Conservation (phyloP, 768 basidiomycete genomes). For the Russula emetica region DNA sequence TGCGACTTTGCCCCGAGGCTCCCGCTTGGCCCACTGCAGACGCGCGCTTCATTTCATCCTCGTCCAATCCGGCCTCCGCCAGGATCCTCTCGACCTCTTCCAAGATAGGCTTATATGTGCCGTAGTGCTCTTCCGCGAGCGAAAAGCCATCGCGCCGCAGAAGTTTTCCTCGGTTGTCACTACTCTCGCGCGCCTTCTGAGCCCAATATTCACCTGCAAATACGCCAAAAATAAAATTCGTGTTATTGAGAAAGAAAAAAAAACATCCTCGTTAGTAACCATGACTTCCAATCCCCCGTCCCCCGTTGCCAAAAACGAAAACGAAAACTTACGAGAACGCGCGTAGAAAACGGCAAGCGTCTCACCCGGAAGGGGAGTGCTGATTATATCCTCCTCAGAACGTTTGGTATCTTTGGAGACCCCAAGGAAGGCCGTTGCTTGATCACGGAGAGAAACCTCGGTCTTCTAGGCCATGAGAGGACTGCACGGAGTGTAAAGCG, state of each 20-base stretch:
- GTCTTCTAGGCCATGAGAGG: slow-evolving; percentile 23
- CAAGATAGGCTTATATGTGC: slow-evolving; percentile 77
- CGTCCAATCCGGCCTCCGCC: slow-evolving; percentile 78
- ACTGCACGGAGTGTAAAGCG: background rate
- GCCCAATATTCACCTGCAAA: slow-evolving; percentile 75
- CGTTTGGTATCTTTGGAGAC: slow-evolving; percentile 54
- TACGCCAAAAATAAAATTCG: background rate
- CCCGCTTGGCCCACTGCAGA: slow-evolving; percentile 39
- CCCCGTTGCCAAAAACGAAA: background rate
- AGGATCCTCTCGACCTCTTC: slow-evolving; percentile 80
- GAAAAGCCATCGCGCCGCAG: slow-evolving; percentile 74
- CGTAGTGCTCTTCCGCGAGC: slow-evolving; percentile 68
- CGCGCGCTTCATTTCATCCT: slow-evolving; percentile 69
- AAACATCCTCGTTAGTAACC: slow-evolving; percentile 3
- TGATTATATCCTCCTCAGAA: slow-evolving; percentile 65
- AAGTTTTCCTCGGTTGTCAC: slow-evolving; percentile 70
- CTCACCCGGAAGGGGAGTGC: slow-evolving; percentile 82
- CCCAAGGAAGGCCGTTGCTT: slow-evolving; percentile 56
- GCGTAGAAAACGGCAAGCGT: slow-evolving; percentile 80
- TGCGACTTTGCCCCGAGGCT: slow-evolving; percentile 45
- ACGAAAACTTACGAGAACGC: slow-evolving; percentile 57
- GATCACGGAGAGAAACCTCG: slow-evolving; percentile 39
- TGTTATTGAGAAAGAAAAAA: background rate
- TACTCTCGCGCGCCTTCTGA: slow-evolving; percentile 56
- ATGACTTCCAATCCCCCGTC: background rate